A percentile compares a stretch with the other conserved stretches of the same genome.
Evolutionary conservation across 345 rosid genomes (phyloP).

Genomic region (Boechera retrofracta): DNA sequence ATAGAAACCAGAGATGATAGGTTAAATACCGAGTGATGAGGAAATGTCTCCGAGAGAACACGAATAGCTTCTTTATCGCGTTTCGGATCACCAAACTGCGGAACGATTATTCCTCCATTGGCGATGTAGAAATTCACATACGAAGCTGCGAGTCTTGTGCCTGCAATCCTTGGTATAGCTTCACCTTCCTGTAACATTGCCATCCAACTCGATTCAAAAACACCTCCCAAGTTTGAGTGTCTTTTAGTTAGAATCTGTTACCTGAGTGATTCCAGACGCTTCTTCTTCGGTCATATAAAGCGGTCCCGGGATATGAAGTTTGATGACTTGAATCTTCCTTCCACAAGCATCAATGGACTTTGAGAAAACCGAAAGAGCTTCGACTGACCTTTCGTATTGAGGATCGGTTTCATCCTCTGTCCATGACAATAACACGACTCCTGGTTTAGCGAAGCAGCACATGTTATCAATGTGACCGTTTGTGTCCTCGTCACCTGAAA

Average conservation of each 20-base stretch:
- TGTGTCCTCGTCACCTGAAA: constrained; percentile 95
- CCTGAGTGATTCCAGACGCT: constrained; percentile 74
- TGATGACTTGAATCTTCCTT: constrained; percentile 69
- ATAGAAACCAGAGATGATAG: not conserved
- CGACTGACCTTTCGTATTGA: constrained; percentile 69
- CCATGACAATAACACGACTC: constrained; percentile 87
- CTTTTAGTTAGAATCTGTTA: constrained; percentile 35
- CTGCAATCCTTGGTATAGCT: constrained; percentile 64
- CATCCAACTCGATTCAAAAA: not conserved
- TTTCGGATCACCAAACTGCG: constrained; percentile 81
- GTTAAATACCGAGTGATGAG: constrained; percentile 59
- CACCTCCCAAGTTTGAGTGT: not conserved
- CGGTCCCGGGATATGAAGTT: constrained; percentile 85
- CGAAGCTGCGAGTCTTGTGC: constrained; percentile 88
- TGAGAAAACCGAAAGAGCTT: constrained; percentile 70
- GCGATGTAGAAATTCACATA: constrained; percentile 83
- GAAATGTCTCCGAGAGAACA: constrained; percentile 74
- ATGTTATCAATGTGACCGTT: constrained; percentile 96
- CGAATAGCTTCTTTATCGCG: constrained; percentile 81
- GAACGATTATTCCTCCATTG: constrained; percentile 72
- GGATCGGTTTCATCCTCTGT: constrained; percentile 72
- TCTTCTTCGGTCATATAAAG: constrained; percentile 87
- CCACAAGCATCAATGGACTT: constrained; percentile 73
- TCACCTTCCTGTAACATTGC: constrained; percentile 58
- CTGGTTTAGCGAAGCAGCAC: constrained; percentile 94